A percentile compares a stretch with the other conserved stretches of the same genome.
Conservation (phyloP, 1,139 yeast genomes). For the Yamadazyma aaseri region DNA sequence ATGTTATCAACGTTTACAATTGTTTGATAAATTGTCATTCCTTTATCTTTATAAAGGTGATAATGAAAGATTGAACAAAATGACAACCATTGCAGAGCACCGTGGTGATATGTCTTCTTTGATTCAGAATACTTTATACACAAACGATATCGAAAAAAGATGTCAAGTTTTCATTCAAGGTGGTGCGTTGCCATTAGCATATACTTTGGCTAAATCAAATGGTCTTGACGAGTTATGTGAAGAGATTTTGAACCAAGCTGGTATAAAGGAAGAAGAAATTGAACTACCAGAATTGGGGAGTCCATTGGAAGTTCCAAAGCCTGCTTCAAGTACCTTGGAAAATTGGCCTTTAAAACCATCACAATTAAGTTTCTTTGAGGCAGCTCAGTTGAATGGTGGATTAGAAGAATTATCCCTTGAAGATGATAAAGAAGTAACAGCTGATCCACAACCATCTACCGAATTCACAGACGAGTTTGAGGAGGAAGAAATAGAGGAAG, state of each 20-base stretch:
- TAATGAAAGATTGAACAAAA: slow-evolving; percentile 65
- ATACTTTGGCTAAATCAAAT: slow-evolving; percentile 85
- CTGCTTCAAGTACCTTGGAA: slow-evolving; percentile 42
- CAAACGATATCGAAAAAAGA: slow-evolving; percentile 73
- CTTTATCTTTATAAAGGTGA: slow-evolving; percentile 86
- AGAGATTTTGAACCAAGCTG: slow-evolving; percentile 67
- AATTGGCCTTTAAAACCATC: slow-evolving; percentile 86
- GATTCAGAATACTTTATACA: slow-evolving; percentile 79
- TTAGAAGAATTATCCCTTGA: slow-evolving; percentile 63
- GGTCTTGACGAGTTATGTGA: slow-evolving; percentile 77
- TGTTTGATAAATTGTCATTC: slow-evolving; percentile 87
- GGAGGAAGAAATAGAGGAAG: slow-evolving; percentile 50
- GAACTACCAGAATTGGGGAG: slow-evolving; percentile 58
- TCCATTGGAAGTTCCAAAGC: slow-evolving; percentile 44
- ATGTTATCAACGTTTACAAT: slow-evolving; percentile 83
- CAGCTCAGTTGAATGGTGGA: slow-evolving; percentile 72
- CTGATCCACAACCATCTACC: slow-evolving; percentile 7
- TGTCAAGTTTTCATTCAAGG: slow-evolving; percentile 71
- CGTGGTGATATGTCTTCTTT: slow-evolving; percentile 81
- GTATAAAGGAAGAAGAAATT: slow-evolving; percentile 62
- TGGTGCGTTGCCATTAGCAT: slow-evolving; percentile 87
- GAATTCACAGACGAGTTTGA: slow-evolving; percentile 35
- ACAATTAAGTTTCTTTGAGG: slow-evolving; percentile 78
- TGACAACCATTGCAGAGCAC: slow-evolving; percentile 87
- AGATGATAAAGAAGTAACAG: slow-evolving; percentile 25